Percentiles rank a stretch among this genome's conserved stretches.
Conservation (phyloP, 2,329 filamentous ascomycete species). For the Pyrenochaeta sp. region DNA sequence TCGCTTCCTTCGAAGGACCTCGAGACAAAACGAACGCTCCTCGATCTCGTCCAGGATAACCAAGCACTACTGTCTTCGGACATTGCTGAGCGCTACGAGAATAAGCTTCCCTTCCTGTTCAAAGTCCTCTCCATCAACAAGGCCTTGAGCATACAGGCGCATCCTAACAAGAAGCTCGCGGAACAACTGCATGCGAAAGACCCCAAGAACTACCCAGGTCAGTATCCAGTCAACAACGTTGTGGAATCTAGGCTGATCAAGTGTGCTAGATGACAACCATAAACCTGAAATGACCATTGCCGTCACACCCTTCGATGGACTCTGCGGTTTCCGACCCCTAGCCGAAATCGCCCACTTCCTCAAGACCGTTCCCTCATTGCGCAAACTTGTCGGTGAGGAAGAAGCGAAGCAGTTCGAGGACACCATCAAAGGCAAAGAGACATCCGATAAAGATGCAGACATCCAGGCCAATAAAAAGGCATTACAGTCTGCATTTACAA, state of each 20-base stretch:
- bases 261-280: constrained; percentile 86
- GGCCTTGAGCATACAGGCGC: constrained; percentile 95
- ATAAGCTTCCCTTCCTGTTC: constrained; percentile 93
- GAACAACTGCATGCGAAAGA: constrained; percentile 87
- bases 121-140: constrained; percentile 97
- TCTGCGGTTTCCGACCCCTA: constrained; percentile 93
- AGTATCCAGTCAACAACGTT: constrained; percentile 5
- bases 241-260: constrained; percentile 14
- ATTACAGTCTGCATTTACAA: constrained; percentile 76
- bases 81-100: constrained; percentile 76
- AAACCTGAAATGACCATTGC: constrained; percentile 99
- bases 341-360: constrained; percentile 88
- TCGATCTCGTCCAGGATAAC: constrained; percentile 89
- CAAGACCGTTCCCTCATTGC: constrained; percentile 64
- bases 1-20: constrained; percentile 94
- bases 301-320: constrained; percentile 92
- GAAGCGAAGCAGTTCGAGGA: constrained; percentile 56
- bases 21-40: constrained; percentile 80
- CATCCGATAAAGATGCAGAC: constrained; percentile 56
- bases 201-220: constrained; percentile 86
- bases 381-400: constrained; percentile 58
- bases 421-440: constrained; percentile 62
- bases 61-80: constrained; percentile 78
- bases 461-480: constrained; percentile 74
- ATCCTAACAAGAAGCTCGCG: constrained; percentile 93